Evolutionary conservation across 805 yeast species (phyloP), one percentile per base, ranked within the genome.

Genomic region (Candida awuae): DNA sequence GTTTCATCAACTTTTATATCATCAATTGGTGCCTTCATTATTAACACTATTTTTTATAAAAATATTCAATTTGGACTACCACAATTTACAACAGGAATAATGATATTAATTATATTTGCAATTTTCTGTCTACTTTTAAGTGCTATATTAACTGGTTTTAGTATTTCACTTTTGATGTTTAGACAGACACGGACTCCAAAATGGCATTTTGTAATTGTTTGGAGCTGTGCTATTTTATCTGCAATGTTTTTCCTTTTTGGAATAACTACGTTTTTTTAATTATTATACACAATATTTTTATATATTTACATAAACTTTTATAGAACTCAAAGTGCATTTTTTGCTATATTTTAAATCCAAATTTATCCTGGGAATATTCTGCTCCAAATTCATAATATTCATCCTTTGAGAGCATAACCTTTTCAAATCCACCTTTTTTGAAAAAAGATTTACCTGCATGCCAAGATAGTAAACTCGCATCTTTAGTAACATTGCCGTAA

Each of bases 301-400:
- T 25, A 25, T 10, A 25, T 25, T 25, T 25, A 25, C 28, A 25
- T 25, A 12, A 12, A 25, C 28, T 9, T 25, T 25, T 25, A 29
- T 17, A 18, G 31, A 7, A n/a, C 18, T 17, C 18, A 18, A 8
- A n/a, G 8, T n/a, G 8, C 19, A 12, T 31, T 20, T 14, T 9
- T 19, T 26, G 6, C 15, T 27, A 36, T n/a, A 41, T 12, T 41
- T 50, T 54, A 35, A 46, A 47, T 4, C 61, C 58, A 44, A 59
- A 59, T 40, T 58, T 59, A 35, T 55, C 59, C 37, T 54, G 60
- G 10, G 56, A 54, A 38, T 59, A 61, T 42, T 56, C 61, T 16
- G 76, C 68, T 0, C 98, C 98, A 53, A 84, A 80, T 58, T 92
- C 98, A 47, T 74, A 69, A 52, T 87, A 92, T 36, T 92, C 97